Evolutionary conservation across 2,329 filamentous ascomycete species (phyloP).

Genomic region (Seiridium unicorne): DNA sequence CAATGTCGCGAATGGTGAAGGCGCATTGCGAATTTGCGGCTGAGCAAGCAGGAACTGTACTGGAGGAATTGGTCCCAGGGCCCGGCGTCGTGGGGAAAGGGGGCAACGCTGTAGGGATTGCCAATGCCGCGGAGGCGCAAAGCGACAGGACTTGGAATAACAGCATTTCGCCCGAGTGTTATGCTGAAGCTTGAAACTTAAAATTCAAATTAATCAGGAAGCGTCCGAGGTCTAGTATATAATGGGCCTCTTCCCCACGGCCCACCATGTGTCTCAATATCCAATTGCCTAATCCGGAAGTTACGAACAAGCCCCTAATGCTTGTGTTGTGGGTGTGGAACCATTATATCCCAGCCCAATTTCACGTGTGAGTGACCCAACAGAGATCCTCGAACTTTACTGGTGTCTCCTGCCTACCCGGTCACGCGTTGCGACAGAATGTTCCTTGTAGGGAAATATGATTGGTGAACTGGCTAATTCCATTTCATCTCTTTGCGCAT

Average conservation of each 20-base stretch:
- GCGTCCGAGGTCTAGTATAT: background rate
- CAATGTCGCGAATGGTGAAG: slow-evolving; percentile 11
- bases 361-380: background rate
- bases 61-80: background rate
- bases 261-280: background rate
- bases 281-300: background rate
- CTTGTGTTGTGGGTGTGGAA: background rate
- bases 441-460: too few species aligned
- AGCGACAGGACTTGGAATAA: background rate
- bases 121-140: background rate
- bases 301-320: background rate
- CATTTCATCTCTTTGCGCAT: too few species aligned
- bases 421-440: too few species aligned
- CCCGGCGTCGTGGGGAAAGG: background rate
- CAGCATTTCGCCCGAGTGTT: background rate
- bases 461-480: too few species aligned
- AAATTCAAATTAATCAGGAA: background rate
- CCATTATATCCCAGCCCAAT: background rate
- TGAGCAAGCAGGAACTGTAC: background rate
- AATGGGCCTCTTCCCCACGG: background rate
- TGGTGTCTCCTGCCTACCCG: too few species aligned
- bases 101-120: background rate
- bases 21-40: background rate
- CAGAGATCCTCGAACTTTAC: too few species aligned
- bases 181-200: background rate